Conservation (phyloP, 345 rosid species). For the Eucalyptus erythrocorys region DNA sequence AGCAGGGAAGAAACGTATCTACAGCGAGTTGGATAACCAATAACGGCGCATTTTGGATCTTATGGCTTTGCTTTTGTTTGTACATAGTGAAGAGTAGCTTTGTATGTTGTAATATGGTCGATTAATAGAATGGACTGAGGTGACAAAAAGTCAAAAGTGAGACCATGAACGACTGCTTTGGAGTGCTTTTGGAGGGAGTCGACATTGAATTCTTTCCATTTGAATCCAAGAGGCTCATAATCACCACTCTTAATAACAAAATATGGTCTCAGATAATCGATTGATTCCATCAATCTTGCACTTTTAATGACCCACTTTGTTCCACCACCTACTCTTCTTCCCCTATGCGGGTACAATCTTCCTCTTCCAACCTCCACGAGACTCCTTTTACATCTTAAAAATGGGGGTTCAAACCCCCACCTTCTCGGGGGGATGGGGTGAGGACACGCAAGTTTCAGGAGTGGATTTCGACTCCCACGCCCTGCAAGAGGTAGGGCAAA, state of each 20-base stretch:
- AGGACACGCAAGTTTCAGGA: too few species aligned
- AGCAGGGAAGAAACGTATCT: background rate
- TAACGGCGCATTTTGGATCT: background rate
- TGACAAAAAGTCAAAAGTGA: background rate
- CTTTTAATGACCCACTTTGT: background rate
- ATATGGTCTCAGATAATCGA: background rate
- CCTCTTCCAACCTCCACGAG: background rate
- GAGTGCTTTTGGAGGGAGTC: background rate
- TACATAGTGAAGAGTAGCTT: background rate
- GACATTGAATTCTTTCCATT: background rate
- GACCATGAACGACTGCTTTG: background rate
- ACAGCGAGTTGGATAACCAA: background rate
- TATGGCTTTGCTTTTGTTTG: background rate
- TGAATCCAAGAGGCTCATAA: background rate
- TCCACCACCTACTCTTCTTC: background rate
- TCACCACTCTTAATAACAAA: background rate
- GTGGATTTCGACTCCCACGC: too few species aligned
- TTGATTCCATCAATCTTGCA: background rate
- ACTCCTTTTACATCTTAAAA: background rate
- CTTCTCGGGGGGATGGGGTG: too few species aligned
- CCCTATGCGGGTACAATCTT: background rate
- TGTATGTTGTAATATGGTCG: background rate
- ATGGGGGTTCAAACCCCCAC: too few species aligned
- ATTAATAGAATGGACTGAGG: background rate
- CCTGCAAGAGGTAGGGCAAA: too few species aligned